Conservation (phyloP, 768 basidiomycete genomes). For the Tricholoma furcatifolium region DNA sequence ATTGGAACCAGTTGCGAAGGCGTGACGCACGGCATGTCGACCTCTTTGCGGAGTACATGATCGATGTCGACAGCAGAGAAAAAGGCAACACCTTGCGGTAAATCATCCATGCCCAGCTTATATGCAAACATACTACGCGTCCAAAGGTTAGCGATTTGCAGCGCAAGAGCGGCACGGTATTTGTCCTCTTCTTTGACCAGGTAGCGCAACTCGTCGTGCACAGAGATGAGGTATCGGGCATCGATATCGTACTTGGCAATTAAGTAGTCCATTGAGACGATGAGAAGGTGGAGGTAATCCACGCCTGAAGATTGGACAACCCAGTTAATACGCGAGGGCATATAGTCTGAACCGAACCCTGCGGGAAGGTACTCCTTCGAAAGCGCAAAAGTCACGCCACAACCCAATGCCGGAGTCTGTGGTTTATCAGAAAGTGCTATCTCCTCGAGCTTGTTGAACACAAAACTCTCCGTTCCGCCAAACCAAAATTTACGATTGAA, state of each 20-base stretch:
- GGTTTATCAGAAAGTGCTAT: slow-evolving; percentile 87
- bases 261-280: slow-evolving; percentile 92
- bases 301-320: slow-evolving; percentile 98
- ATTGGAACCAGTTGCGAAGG: slow-evolving; percentile 86
- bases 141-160: slow-evolving; percentile 97
- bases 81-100: slow-evolving; percentile 94
- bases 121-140: slow-evolving; percentile 89
- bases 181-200: slow-evolving; percentile 86
- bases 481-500: slow-evolving; percentile 92
- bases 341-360: slow-evolving; percentile 81
- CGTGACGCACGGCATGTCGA: slow-evolving; percentile 93
- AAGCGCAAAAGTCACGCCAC: slow-evolving; percentile 92
- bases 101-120: slow-evolving; percentile 92
- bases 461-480: slow-evolving; percentile 92
- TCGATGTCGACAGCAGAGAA: slow-evolving; percentile 97
- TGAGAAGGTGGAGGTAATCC: slow-evolving; percentile 95
- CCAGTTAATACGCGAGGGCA: slow-evolving; percentile 98
- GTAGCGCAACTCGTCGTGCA: slow-evolving; percentile 96
- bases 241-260: slow-evolving; percentile 77
- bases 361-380: slow-evolving; percentile 84
- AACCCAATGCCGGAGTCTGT: slow-evolving; percentile 90
- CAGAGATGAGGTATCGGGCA: slow-evolving; percentile 93
- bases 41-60: slow-evolving; percentile 88
- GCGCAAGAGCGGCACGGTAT: slow-evolving; percentile 86
- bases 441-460: slow-evolving; percentile 97